phyloP scores from a whole-genome alignment of 2,329 filamentous ascomycete genomes.

The Talaromyces sp. region DNA sequence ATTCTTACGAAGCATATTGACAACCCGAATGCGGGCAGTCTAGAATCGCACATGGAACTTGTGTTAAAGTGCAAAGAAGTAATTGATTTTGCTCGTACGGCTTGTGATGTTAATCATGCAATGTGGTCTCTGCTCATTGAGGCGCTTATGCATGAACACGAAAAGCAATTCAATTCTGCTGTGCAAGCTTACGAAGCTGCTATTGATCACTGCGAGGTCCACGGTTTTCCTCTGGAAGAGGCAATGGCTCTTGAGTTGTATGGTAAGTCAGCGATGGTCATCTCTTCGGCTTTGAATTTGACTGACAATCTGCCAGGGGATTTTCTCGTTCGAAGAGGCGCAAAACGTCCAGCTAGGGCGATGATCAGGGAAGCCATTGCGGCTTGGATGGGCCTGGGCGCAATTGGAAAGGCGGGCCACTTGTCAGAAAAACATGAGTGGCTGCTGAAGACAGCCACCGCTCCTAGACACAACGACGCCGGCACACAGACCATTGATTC shows the following conservation, averaged over 20 bases:
- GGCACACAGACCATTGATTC: constrained; percentile 57
- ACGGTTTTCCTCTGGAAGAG: constrained; percentile 58
- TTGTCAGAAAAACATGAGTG: constrained; percentile 59
- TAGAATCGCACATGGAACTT: constrained; percentile 47
- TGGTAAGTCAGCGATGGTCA: constrained; percentile 30
- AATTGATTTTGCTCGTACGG: constrained; percentile 51
- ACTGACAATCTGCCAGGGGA: constrained; percentile 35
- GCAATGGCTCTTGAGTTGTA: constrained; percentile 60
- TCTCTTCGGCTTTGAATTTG: background rate
- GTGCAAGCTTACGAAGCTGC: constrained; percentile 48
- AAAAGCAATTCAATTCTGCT: constrained; percentile 43
- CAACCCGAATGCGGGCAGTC: constrained; percentile 42
- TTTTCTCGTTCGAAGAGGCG: constrained; percentile 55
- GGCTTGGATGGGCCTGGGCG: constrained; percentile 57
- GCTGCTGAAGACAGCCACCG: constrained; percentile 55
- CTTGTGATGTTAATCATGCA: constrained; percentile 59
- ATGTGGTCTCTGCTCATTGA: constrained; percentile 56
- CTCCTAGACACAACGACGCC: constrained; percentile 51
- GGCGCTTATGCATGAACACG: constrained; percentile 53
- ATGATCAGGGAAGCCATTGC: constrained; percentile 58
- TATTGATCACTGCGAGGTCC: constrained; percentile 58
- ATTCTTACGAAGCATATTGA: constrained; percentile 44
- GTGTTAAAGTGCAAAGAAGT: constrained; percentile 50
- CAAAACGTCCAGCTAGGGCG: constrained; percentile 56
- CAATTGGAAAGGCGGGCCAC: constrained; percentile 57